Conservation (phyloP, 2,329 filamentous ascomycete species). For the Rugonectria rugulosa region DNA sequence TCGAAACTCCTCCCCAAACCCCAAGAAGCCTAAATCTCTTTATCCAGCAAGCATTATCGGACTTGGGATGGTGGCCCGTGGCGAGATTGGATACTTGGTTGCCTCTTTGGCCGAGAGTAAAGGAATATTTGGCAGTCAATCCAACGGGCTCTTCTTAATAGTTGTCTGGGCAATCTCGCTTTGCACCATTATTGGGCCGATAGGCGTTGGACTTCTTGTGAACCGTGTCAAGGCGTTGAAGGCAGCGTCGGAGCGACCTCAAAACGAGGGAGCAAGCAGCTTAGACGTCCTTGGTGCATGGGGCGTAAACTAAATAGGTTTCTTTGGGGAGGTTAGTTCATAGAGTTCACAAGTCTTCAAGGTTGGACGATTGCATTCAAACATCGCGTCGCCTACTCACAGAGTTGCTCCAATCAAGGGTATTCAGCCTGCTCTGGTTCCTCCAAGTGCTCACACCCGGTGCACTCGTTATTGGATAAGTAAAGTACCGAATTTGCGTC, state of each 20-base stretch:
- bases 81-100: constrained; percentile 82
- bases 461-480: too few relatives aligned
- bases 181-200: constrained; percentile 61
- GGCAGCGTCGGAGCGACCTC: constrained; percentile 17
- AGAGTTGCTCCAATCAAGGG: too few relatives aligned
- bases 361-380: too few relatives aligned
- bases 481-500: too few relatives aligned
- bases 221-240: constrained; percentile 48
- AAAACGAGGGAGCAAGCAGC: constrained; percentile 6
- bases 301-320: constrained; percentile 28
- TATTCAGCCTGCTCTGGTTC: too few relatives aligned
- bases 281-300: constrained; percentile 35
- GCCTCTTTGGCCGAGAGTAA: constrained; percentile 69
- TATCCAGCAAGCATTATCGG: constrained; percentile 74
- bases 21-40: constrained; percentile 64
- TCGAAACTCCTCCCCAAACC: constrained; percentile 20
- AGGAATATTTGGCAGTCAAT: constrained; percentile 47
- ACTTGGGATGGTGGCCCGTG: constrained; percentile 75
- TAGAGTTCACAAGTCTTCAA: too few relatives aligned
- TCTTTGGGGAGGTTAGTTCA: too few relatives aligned
- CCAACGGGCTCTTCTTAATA: constrained; percentile 58
- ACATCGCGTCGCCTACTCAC: too few relatives aligned
- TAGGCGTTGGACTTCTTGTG: constrained; percentile 57
- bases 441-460: too few relatives aligned
- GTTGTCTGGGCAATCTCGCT: constrained; percentile 63